A percentile compares a stretch with the other conserved stretches of the same genome.
Evolutionary conservation across 257 asterid genomes (phyloP).

Genomic region (Haberlea rhodopensis): DNA sequence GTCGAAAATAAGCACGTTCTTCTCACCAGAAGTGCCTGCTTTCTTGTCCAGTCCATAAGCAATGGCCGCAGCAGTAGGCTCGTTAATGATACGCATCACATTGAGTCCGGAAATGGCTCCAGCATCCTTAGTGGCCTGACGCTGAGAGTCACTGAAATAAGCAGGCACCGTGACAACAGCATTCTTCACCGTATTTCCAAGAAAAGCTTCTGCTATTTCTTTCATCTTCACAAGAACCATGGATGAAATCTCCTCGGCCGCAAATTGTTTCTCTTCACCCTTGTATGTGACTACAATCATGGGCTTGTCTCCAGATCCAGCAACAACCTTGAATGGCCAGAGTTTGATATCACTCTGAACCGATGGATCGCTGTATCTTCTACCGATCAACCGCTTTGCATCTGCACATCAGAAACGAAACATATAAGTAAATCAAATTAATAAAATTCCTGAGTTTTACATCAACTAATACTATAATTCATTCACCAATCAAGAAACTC

Average conservation of each 20-base stretch:
- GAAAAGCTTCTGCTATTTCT: constrained; percentile 39
- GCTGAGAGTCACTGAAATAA: constrained; percentile 43
- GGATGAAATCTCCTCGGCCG: constrained; percentile 42
- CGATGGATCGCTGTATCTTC: constrained; percentile 38
- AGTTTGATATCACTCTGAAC: constrained; percentile 40
- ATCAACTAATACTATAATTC: too few relatives aligned
- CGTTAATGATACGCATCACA: constrained; percentile 39
- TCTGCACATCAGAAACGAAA: constrained; percentile 12
- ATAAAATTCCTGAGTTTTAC: too few relatives aligned
- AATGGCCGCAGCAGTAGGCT: constrained; percentile 45
- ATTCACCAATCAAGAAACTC: too few relatives aligned
- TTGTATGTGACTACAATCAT: constrained; percentile 38
- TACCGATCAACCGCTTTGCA: constrained; percentile 44
- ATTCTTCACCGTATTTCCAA: constrained; percentile 32
- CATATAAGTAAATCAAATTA: too few relatives aligned
- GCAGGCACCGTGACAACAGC: constrained; percentile 46
- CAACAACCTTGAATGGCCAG: constrained; percentile 42
- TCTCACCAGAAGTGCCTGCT: constrained; percentile 28
- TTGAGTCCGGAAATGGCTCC: constrained; percentile 38
- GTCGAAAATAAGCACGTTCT: constrained; percentile 39
- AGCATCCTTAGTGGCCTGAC: constrained; percentile 46
- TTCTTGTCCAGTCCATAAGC: constrained; percentile 43
- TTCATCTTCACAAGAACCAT: constrained; percentile 42
- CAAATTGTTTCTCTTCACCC: constrained; percentile 41
- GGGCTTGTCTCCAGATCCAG: constrained; percentile 41